phyloP scores from a whole-genome alignment of 2,329 filamentous ascomycete species.

The Phyllosticta paracitricarpa region DNA sequence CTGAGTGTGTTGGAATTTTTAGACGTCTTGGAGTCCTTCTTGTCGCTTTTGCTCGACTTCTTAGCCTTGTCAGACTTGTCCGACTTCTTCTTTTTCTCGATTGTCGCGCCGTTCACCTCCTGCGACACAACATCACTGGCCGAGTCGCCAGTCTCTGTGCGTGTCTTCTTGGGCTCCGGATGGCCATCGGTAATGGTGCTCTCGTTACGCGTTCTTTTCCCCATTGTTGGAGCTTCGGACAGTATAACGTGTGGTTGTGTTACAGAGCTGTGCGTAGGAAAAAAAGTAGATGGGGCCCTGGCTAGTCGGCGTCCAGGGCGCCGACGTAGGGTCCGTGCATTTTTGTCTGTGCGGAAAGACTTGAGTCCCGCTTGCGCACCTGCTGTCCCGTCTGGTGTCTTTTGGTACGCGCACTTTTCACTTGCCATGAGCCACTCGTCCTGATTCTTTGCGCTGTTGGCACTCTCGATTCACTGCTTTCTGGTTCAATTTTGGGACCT shows the following conservation, averaged over 20 bases:
- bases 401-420: neutral
- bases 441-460: too few species aligned
- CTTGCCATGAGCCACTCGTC: neutral
- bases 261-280: neutral
- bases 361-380: neutral
- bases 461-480: too few species aligned
- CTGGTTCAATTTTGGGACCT: too few species aligned
- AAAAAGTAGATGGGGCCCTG: neutral
- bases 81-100: conserved; percentile 31
- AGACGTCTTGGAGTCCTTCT: conserved; percentile 23
- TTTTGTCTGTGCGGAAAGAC: neutral
- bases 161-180: conserved; percentile 26
- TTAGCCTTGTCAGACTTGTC: conserved; percentile 16
- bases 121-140: too few species aligned
- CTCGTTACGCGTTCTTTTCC: conserved; percentile 27
- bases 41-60: conserved; percentile 17
- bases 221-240: conserved; percentile 18
- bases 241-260: neutral
- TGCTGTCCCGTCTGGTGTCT: neutral
- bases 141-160: conserved; percentile 25
- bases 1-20: neutral
- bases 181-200: conserved; percentile 20
- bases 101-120: conserved; percentile 24
- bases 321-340: neutral
- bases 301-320: neutral